phyloP scores from a whole-genome alignment of 192 early-diverging fungal genomes.

The Borealophlyctis nickersoniae region DNA sequence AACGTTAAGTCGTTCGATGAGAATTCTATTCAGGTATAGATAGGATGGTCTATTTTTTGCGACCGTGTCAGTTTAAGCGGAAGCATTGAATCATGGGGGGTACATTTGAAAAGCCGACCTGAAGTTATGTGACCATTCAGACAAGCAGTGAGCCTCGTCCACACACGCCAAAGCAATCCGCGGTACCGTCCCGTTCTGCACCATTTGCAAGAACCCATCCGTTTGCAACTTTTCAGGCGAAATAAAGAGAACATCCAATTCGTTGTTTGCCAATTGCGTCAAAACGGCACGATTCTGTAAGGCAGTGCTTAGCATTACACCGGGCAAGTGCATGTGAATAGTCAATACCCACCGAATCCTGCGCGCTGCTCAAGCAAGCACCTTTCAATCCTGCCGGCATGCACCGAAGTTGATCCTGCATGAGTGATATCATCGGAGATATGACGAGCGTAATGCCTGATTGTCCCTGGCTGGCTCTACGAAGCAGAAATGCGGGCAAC shows the following conservation, averaged over 20 bases:
- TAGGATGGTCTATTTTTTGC: constrained; percentile 52
- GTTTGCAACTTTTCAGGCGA: constrained; percentile 69
- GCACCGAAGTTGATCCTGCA: constrained; percentile 78
- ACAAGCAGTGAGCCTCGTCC: constrained; percentile 81
- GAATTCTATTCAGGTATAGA: constrained; percentile 51
- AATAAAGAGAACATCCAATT: constrained; percentile 68
- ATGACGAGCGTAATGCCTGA: constrained; percentile 66
- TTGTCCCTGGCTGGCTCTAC: constrained; percentile 2
- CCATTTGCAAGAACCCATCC: constrained; percentile 54
- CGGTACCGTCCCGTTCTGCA: constrained; percentile 47
- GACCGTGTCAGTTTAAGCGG: too few species aligned
- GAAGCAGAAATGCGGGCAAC: constrained; percentile 64
- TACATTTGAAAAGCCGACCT: constrained; percentile 56
- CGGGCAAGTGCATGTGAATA: not conserved
- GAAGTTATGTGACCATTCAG: constrained; percentile 87
- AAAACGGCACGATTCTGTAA: constrained; percentile 30
- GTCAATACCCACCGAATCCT: constrained; percentile 5
- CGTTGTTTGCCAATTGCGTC: constrained; percentile 42
- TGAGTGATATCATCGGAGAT: constrained; percentile 76
- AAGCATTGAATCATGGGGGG: too few species aligned
- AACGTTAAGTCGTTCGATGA: constrained; percentile 44
- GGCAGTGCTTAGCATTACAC: constrained; percentile 5
- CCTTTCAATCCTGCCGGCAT: constrained; percentile 59
- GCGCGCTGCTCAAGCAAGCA: constrained; percentile 54
- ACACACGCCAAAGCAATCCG: constrained; percentile 62